Evolutionary conservation across 495 filamentous ascomycete species (phyloP), one percentile per base, ranked within the genome.

Genomic region (Astrocystis sublimbata): DNA sequence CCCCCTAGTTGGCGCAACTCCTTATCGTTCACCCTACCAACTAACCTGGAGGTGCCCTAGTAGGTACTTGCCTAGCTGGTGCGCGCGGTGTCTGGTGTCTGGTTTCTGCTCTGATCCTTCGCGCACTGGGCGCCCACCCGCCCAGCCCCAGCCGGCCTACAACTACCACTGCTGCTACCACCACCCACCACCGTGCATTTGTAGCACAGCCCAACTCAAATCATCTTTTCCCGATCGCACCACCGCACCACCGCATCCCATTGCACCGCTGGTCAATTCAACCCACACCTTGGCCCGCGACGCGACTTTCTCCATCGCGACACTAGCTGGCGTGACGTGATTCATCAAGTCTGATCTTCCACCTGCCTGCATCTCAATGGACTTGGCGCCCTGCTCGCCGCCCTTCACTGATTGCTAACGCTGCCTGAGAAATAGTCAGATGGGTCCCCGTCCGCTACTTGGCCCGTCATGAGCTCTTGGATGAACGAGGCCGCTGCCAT

Each of bases 401-500:
- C 49, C 35, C 17, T 6, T 23, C 74, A 65, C 63, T 71, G 65
- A 78, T 78, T 65, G 76, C 82, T 85, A 68, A 85, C 79, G 57
- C 71, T 68, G 67, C 66, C 49, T 68, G 67, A 74, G n/a, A 68
- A 70, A 70, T 65, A 77, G 76, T 74, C 77, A 79, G 77, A 79
- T 79, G 78, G 80, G 76, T 76, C 71, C 75, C 68, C 66, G 55
- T 65, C 65, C 61, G 71, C 66, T 62, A 65, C 40, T 65, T 55
- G 59, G 70, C 62, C 71, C 69, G 85, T 85, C 81, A 92, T 91
- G 89, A 92, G 88, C 83, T 85, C 86, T 78, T 91, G 89, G 89
- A 87, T 89, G 79, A 88, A 88, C 80, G 88, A 92, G 79, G 83
- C 82, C 83, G 83, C 87, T 78, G 79, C 81, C 71, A 79, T 83